Base-by-base conservation (phyloP, 208 protist species). In the Crithidia sp. region DNA sequence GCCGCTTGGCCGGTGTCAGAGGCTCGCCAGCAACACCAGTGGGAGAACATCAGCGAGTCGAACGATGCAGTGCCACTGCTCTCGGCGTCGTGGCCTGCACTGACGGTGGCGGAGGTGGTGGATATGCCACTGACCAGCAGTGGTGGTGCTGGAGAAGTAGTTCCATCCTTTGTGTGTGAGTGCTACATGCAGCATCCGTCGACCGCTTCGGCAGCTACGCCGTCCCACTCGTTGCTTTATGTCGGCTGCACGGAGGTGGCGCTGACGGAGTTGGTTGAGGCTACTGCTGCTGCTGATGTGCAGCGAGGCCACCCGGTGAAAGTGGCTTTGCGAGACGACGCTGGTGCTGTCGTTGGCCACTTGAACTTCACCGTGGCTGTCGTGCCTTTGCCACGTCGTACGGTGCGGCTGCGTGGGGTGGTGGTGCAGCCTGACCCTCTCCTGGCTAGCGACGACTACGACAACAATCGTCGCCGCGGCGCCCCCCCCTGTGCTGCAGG, bases 361-460 rank as follows among this genome's bases (percentile, higher is more conserved):
- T 19, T 74, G 41, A 43, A 12, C 59, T 74, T 74, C 17, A 13
- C 39, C n/a, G 69, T 57, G 9, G 49, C 39, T 5, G 49, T 74
- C 7, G 45, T 36, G 19, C 49, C 59, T 12, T 59, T 74, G 37
- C 44, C 50, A 47, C 7, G 54, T n/a, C 69, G 69, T 41, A 74
- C 52, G 10, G 69, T 60, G 47, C 69, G 60, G 5, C 14, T 74
- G 39, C 16, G 28, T 2, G 43, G 37, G 12, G 59, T 74, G 7
- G 50, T 14, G 39, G 45, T 74, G 45, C 12, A 52, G 28, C 67
- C 55, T 7, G 56, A 63, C 47, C 44, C 54, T 3, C 19, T 63
- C 52, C 67, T 5, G 19, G 45, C n/a, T 0, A 56, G 56, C 10
- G 28, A 53, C n/a, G 63, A 39, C 28, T 5, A 64, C 0, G 59